Evolutionary conservation across 257 asterid species (phyloP), one percentile per base, ranked within the genome.

Genomic region (Penstemon barbatus): DNA sequence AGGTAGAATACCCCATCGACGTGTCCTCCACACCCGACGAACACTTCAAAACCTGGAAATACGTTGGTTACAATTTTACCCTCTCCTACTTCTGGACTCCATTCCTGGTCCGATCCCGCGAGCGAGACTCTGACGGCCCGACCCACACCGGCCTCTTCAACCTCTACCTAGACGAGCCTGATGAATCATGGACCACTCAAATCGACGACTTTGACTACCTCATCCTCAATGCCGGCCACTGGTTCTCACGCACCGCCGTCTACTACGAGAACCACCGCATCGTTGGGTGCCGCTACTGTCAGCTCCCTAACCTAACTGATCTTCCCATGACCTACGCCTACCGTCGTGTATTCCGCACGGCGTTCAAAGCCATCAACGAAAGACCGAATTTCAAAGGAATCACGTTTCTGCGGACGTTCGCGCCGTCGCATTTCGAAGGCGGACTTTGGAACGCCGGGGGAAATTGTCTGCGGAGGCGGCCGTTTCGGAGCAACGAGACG

Each of bases 1-100:
- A 84, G 88, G 88, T 66, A 60, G 90, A 82, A 63, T 82, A 74
- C 61, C 88, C 90, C 0, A 46, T 80, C 11, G 83, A 82, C 36
- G 82, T 59, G 49, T 82, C 88, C 5, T 45, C 52, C 8, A 66
- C 71, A n/a, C 11, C 67, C 0, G 85, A 78, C 51, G 84, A 85
- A 12, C 75, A 80, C 45, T 85, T 82, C 76, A 78, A 57, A 56
- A 80, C 80, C 2, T 85, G 90, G 90, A 80, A 77, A 49, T 85
- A 85, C 69, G 49, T 44, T 2, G 66, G 66, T 0, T 82, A 80
- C 79, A 85, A 85, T 55, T 85, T 85, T 72, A 85, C 86, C 4
- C 46, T 85, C 0, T 77, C 84, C 2, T 65, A 75, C 10, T 85
- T 65, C 37, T 76, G 83, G 86, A 62, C 88, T 15, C 87, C 86